These are phyloP conservation scores for Magnolia officinalis DNA, from an alignment of 164 flowering plant species.

Conservation along the genomic window DNA sequence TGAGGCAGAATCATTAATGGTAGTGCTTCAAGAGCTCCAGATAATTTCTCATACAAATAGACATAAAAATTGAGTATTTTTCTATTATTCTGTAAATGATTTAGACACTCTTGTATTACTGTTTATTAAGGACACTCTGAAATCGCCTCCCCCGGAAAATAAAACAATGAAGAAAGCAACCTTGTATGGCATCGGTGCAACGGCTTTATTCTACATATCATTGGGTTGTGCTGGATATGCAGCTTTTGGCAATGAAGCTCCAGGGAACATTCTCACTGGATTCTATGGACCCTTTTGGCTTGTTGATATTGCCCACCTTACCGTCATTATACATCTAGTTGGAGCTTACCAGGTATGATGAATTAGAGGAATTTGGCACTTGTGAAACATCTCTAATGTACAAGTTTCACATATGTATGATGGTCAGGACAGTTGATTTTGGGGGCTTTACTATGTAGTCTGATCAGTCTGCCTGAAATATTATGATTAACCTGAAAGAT, in stretches of 20 bases:
- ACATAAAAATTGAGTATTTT: no score
- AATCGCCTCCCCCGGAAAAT: slow-evolving; percentile 21
- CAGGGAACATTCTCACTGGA: slow-evolving; percentile 26
- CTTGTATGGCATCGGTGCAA: background rate
- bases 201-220: slow-evolving; percentile 12
- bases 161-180: slow-evolving; percentile 24
- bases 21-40: background rate
- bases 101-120: background rate
- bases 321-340: slow-evolving; percentile 12
- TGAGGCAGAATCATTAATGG: no score
- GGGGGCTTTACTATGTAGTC: background rate
- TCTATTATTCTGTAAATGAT: background rate
- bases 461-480: no score
- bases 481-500: no score
- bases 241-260: slow-evolving; percentile 22
- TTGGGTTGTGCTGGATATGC: slow-evolving; percentile 24
- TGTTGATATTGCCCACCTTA: slow-evolving; percentile 14
- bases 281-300: slow-evolving; percentile 24
- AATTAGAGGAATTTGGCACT: no score
- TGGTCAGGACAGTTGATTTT: background rate
- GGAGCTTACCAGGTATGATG: slow-evolving; percentile 24
- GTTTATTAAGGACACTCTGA: slow-evolving; percentile 16
- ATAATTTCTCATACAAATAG: background rate
- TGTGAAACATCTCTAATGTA: background rate
- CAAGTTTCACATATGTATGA: background rate